A percentile compares a stretch with the other conserved stretches of the same genome.
These are phyloP conservation scores for Trichoderma erinaceum DNA, from an alignment of 495 filamentous ascomycete species.

Conservation along the genomic window DNA sequence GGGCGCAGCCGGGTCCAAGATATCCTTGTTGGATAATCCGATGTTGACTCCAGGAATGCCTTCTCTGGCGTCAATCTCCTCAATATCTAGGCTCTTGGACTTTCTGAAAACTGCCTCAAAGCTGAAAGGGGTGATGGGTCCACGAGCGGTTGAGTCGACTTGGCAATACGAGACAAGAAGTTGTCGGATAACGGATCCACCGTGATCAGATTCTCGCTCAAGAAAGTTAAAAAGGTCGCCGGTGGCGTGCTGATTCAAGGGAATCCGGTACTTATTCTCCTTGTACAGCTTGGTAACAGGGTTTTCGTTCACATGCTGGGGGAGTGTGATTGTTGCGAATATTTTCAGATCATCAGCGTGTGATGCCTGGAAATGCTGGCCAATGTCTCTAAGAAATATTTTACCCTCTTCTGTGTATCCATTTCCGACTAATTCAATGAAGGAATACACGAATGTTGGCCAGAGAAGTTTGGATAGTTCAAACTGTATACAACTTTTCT, in stretches of 20 bases:
- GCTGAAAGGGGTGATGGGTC: constrained; percentile 68
- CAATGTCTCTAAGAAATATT: constrained; percentile 61
- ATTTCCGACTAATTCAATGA: constrained; percentile 71
- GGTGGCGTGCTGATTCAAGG: constrained; percentile 72
- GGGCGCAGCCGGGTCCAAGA: constrained; percentile 48
- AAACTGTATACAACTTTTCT: constrained; percentile 44
- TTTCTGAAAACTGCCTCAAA: constrained; percentile 76
- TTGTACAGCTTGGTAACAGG: constrained; percentile 67
- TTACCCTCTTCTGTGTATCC: constrained; percentile 63
- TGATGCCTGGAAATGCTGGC: constrained; percentile 61
- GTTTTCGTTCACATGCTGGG: constrained; percentile 70
- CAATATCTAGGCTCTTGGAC: constrained; percentile 40
- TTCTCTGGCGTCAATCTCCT: constrained; percentile 78
- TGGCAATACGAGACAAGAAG: constrained; percentile 70
- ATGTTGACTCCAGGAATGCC: constrained; percentile 89
- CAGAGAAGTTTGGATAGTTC: constrained; percentile 80
- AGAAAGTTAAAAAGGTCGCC: constrained; percentile 79
- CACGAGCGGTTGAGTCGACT: constrained; percentile 66
- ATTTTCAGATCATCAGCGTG: constrained; percentile 70
- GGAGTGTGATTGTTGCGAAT: constrained; percentile 61
- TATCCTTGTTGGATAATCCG: constrained; percentile 70
- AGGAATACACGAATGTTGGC: constrained; percentile 92
- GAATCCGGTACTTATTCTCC: constrained; percentile 78
- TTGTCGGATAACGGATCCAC: constrained; percentile 67
- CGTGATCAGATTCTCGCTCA: constrained; percentile 71